These are phyloP conservation scores for Aspergillus puulaauensis DNA, from an alignment of 2,329 filamentous ascomycete genomes.

Conservation along the genomic window DNA sequence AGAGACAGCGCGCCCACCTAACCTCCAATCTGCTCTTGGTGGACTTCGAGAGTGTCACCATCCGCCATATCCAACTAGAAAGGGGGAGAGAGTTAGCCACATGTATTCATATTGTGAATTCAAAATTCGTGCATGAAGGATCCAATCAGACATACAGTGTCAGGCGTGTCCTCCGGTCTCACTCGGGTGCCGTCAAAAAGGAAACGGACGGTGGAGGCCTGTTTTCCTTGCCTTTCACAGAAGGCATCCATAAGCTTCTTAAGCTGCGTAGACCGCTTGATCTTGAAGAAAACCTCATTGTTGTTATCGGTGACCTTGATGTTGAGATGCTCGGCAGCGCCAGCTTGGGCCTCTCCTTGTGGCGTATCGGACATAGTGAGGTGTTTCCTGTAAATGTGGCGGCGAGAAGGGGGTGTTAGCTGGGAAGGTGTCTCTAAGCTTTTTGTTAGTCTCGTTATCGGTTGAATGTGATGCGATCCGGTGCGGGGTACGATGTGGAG, in stretches of 20 bases:
- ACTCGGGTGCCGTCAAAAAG: constrained; percentile 95
- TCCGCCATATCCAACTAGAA: constrained; percentile 91
- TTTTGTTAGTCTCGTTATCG: background rate
- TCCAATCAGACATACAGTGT: constrained; percentile 66
- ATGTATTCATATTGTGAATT: background rate
- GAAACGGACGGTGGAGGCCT: constrained; percentile 79
- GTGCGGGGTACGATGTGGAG: constrained; percentile 8
- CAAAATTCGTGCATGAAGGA: background rate
- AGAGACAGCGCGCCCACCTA: constrained; percentile 11
- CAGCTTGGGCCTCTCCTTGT: constrained; percentile 23
- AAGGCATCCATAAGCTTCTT: constrained; percentile 99
- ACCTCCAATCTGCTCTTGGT: constrained; percentile 96
- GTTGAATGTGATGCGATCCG: background rate
- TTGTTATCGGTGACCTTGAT: constrained; percentile 99
- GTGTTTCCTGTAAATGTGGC: background rate
- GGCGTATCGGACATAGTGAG: constrained; percentile 34
- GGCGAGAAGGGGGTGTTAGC: background rate
- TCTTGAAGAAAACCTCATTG: constrained; percentile 99
- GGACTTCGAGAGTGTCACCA: constrained; percentile 92
- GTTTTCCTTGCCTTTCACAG: constrained; percentile 93
- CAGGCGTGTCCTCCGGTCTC: constrained; percentile 83
- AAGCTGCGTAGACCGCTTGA: constrained; percentile 92
- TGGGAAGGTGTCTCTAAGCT: background rate
- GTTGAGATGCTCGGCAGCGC: constrained; percentile 80
- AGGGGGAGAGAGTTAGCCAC: background rate